Base-by-base conservation (phyloP, 2,329 filamentous ascomycete species). In the Huntiella omanensis region DNA sequence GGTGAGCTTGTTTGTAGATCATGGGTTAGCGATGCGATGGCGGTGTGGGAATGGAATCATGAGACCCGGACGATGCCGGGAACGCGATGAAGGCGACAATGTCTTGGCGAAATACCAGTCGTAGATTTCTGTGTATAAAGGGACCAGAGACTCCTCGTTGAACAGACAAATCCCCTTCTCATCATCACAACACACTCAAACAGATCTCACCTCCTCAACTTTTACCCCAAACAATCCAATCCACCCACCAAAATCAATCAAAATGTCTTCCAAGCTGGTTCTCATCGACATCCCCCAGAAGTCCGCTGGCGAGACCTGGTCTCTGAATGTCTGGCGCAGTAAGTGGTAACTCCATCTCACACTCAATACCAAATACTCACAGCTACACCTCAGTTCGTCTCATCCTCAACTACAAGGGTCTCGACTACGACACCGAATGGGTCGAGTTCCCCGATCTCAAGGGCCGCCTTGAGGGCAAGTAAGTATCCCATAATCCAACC, bases 281-380 rank as follows among this genome's bases (percentile, higher is more conserved):
- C 57, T 83, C 1, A 80, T 73, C 53, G 79, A 83, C 56, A 58
- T 83, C 2, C 71, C 77, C 3, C 75, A 65, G 58, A 69, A 64
- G 55, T 60, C 53, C 16, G 56, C 62, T 15, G 62, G 62, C 12
- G 57, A 62, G 35, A 60, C 60, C 5, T 83, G 80, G 80, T 79
- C 77, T 1, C 60, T 72, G 40, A 84, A 83, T 56, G 71, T 78
- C 1, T 83, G 77, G 78, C 83, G 80, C 60, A 74, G 77, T 79
- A 60, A 54, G 55, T 43, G 28, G 4, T 2, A 3, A 5, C 17
- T 7, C 22, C 22, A 28, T 28, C 22, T 28, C 3, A 28, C 6
- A 10, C 22, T 28, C 7, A 28, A 7, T 7, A 2, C 3, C 11
- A n/a, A 2, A 7, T 10, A 34, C 15, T 33, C 34, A 41, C 22